phyloP scores from a whole-genome alignment of 768 basidiomycete genomes.

The Suillus weaverae region DNA sequence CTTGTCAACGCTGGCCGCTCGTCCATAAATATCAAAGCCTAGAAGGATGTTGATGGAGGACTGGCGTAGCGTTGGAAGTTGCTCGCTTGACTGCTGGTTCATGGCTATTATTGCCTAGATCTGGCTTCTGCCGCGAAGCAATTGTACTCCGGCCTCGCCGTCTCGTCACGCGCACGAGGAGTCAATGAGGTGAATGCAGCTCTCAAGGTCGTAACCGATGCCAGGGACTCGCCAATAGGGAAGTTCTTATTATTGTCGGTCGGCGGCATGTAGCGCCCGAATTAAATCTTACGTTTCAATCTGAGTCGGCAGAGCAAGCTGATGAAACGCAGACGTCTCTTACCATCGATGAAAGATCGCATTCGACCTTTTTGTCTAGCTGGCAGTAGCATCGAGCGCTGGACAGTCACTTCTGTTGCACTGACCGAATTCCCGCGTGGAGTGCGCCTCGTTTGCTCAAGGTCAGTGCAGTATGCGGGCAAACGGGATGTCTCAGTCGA shows the following conservation, averaged over 20 bases:
- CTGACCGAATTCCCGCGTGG: neutral
- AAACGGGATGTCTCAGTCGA: neutral
- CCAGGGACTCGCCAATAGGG: neutral
- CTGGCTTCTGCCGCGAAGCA: neutral
- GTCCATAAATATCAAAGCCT: constrained; percentile 1
- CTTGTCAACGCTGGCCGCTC: constrained; percentile 6
- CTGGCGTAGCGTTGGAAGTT: neutral
- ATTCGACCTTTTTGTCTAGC: neutral
- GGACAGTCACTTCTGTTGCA: neutral
- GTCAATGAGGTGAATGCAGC: neutral
- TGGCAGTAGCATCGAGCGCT: neutral
- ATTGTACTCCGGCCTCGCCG: neutral
- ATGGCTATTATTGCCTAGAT: neutral
- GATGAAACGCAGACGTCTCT: neutral
- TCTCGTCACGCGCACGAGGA: neutral
- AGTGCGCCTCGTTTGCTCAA: neutral
- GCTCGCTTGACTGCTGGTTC: neutral
- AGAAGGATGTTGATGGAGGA: neutral
- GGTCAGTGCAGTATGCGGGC: neutral
- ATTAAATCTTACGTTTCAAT: neutral
- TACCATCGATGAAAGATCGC: neutral
- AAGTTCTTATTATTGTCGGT: neutral
- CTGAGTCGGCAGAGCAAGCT: neutral
- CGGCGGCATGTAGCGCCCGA: neutral
- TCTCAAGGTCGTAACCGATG: neutral